Conservation (phyloP, 345 rosid species). For the Euclidium syriacum region DNA sequence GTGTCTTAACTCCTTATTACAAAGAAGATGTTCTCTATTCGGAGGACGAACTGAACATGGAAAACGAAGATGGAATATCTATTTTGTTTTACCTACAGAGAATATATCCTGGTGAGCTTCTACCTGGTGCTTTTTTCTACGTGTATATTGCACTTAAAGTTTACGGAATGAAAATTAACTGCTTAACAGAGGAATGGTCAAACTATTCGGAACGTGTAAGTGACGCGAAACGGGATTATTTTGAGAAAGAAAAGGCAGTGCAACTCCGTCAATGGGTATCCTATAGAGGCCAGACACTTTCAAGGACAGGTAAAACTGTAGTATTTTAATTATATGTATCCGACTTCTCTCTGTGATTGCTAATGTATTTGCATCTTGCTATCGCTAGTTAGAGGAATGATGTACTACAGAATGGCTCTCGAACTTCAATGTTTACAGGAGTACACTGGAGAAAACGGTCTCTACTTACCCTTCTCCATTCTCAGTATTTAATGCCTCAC, state of each 20-base stretch:
- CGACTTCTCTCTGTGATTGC: not conserved
- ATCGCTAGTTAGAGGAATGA: conserved; percentile 75
- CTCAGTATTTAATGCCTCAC: not conserved
- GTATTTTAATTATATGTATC: not conserved
- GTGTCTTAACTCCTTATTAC: too few relatives aligned
- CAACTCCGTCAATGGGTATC: conserved; percentile 59
- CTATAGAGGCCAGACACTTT: conserved; percentile 73
- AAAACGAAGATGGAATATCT: conserved; percentile 79
- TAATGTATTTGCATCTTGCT: not conserved
- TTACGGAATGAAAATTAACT: not conserved
- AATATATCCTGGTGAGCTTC: too few relatives aligned
- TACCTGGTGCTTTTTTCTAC: not conserved
- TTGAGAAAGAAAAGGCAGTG: conserved; percentile 28
- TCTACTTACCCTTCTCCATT: conserved; percentile 25
- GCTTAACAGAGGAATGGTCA: conserved; percentile 63
- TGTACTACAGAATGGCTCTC: conserved; percentile 65
- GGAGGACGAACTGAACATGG: too few relatives aligned
- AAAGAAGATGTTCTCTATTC: too few relatives aligned
- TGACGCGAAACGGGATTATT: conserved; percentile 9
- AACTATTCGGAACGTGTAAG: conserved; percentile 46
- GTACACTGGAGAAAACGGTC: conserved; percentile 43
- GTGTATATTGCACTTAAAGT: conserved; percentile 5
- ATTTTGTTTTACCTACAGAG: conserved; percentile 66
- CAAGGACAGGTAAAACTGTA: conserved; percentile 54
- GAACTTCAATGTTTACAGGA: conserved; percentile 63